These are phyloP conservation scores for Spergularia bocconei DNA, from an alignment of 148 eudicot genomes.

Conservation along the genomic window DNA sequence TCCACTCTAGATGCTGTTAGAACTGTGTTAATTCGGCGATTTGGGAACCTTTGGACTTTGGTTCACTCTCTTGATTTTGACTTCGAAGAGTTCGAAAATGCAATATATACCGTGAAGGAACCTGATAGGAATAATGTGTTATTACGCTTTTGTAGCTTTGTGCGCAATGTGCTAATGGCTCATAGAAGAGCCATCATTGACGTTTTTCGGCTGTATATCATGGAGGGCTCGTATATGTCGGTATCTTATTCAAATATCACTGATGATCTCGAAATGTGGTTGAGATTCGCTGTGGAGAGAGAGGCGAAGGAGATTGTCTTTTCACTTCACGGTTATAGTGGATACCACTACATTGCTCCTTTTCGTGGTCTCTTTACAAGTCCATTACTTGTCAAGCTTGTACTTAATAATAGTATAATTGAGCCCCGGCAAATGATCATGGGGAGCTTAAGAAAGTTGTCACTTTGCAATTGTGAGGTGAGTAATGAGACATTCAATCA, in stretches of 20 bases:
- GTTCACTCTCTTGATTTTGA: too few species aligned
- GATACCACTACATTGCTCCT: background rate
- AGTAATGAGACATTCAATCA: background rate
- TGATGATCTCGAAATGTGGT: background rate
- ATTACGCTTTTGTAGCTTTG: too few species aligned
- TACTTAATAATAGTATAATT: background rate
- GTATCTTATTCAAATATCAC: too few species aligned
- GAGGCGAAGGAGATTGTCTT: background rate
- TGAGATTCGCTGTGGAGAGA: background rate
- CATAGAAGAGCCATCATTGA: background rate
- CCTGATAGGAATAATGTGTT: too few species aligned
- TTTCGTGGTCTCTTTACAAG: background rate
- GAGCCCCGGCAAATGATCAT: background rate
- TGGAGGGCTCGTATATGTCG: too few species aligned
- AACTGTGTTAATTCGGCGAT: background rate
- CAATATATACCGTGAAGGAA: too few species aligned
- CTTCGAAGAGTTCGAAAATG: too few species aligned
- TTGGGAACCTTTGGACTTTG: background rate
- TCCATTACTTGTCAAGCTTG: background rate
- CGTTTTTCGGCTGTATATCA: background rate
- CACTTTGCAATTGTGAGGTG: background rate
- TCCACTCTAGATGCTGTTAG: conserved; percentile 8
- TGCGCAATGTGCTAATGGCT: background rate
- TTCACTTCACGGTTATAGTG: background rate
- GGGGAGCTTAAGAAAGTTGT: background rate